Percentiles rank a stretch among this genome's conserved stretches.
phyloP scores from a whole-genome alignment of 345 rosid genomes.

The Fremontodendron californicum region DNA sequence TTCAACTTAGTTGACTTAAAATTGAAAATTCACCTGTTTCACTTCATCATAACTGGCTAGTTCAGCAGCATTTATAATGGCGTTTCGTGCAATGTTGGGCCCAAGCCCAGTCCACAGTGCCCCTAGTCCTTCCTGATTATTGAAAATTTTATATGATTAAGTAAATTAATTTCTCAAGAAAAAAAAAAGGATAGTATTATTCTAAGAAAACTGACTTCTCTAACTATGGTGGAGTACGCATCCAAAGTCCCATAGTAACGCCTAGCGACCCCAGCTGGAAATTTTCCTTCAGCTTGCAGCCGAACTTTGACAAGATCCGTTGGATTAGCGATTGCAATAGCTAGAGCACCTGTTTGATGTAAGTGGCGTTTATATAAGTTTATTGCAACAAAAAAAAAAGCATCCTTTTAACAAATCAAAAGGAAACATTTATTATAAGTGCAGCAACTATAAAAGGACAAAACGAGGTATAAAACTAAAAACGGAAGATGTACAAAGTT shows the following conservation, averaged over 20 bases:
- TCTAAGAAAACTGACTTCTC: conserved; percentile 49
- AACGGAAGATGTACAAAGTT: conserved; percentile 10
- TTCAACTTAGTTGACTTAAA: background rate
- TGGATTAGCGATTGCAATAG: conserved; percentile 88
- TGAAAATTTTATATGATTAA: background rate
- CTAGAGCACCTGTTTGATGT: conserved; percentile 70
- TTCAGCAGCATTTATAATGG: conserved; percentile 96
- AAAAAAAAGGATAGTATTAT: background rate
- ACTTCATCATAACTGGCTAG: conserved; percentile 97
- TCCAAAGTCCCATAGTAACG: conserved; percentile 88
- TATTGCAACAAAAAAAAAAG: background rate
- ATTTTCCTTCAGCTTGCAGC: conserved; percentile 92
- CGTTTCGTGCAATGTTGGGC: conserved; percentile 91
- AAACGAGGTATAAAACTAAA: conserved; percentile 7
- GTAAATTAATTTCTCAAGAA: background rate
- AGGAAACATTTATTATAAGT: background rate
- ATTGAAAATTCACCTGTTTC: conserved; percentile 46
- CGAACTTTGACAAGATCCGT: conserved; percentile 95
- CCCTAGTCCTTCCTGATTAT: conserved; percentile 65
- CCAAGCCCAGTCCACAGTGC: conserved; percentile 98
- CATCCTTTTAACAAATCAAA: background rate
- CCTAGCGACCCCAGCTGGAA: conserved; percentile 76
- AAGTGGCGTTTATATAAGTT: background rate
- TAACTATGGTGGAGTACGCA: conserved; percentile 72
- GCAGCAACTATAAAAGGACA: background rate